Conservation (phyloP, 2,329 filamentous ascomycete species). For the Microcera coccophila region DNA sequence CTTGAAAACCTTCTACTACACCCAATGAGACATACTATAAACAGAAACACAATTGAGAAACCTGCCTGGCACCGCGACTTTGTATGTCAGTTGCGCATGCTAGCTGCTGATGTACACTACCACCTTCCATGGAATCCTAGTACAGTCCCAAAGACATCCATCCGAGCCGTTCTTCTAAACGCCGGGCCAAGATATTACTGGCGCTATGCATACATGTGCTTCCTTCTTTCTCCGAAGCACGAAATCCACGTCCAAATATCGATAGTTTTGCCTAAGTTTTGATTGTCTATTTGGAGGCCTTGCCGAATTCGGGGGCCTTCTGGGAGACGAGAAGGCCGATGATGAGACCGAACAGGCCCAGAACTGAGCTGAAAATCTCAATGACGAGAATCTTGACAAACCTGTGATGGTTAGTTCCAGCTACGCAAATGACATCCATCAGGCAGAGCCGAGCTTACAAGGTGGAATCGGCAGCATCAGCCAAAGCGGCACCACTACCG, state of each 20-base stretch:
- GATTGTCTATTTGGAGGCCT: conserved; percentile 22
- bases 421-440: background rate
- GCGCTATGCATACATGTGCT: conserved; percentile 33
- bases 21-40: too few relatives aligned
- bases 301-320: conserved; percentile 73
- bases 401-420: conserved; percentile 45
- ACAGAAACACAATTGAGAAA: background rate
- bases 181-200: conserved; percentile 38
- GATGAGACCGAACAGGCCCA: conserved; percentile 94
- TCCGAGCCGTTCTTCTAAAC: conserved; percentile 38
- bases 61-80: conserved; percentile 16
- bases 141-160: conserved; percentile 33
- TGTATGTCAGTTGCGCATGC: conserved; percentile 26
- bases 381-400: conserved; percentile 99
- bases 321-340: conserved; percentile 83
- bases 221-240: conserved; percentile 20
- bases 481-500: conserved; percentile 90
- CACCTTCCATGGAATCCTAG: conserved; percentile 30
- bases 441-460: conserved; percentile 60
- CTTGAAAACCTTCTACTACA: too few relatives aligned
- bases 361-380: conserved; percentile 97
- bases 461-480: conserved; percentile 87
- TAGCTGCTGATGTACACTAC: conserved; percentile 34
- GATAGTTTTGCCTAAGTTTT: conserved; percentile 12
- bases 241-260: conserved; percentile 13